These are phyloP conservation scores for Cyanidium caldarium DNA, from an alignment of 23 red algal genomes.

Conservation along the genomic window DNA sequence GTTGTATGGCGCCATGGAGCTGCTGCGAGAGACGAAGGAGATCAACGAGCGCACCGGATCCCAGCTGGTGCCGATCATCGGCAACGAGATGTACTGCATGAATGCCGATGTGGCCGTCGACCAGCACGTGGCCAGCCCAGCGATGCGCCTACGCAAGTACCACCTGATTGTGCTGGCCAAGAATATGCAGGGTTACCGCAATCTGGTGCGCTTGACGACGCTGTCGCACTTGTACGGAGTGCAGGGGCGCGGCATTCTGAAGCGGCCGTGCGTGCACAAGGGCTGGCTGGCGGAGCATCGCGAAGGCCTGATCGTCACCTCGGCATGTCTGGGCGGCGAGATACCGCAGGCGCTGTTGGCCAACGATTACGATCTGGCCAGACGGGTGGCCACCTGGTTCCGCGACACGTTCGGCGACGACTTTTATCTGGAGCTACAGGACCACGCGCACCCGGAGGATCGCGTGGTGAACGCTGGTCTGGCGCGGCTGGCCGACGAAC, in stretches of 20 bases:
- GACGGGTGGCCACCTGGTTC: slow-evolving; percentile 62
- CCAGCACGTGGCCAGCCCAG: background rate
- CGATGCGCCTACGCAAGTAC: slow-evolving; percentile 10
- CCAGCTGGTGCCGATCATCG: slow-evolving; percentile 44
- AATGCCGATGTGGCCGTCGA: slow-evolving; percentile 16
- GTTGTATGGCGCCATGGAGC: slow-evolving; percentile 63
- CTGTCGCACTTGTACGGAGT: slow-evolving; percentile 58
- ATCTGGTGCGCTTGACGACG: slow-evolving; percentile 63
- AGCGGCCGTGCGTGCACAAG: slow-evolving; percentile 76
- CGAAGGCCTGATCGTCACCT: slow-evolving; percentile 75
- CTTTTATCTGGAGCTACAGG: slow-evolving; percentile 91
- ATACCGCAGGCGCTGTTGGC: slow-evolving; percentile 47
- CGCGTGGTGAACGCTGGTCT: slow-evolving; percentile 41
- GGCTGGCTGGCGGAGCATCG: slow-evolving; percentile 47
- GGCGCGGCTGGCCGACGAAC: slow-evolving; percentile 20
- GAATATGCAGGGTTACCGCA: slow-evolving; percentile 64
- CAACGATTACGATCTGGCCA: slow-evolving; percentile 32
- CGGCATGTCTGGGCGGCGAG: slow-evolving; percentile 71
- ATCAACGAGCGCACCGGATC: background rate
- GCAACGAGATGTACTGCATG: slow-evolving; percentile 94
- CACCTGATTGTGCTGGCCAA: slow-evolving; percentile 86
- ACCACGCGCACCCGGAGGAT: slow-evolving; percentile 66
- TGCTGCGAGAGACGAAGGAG: slow-evolving; percentile 37
- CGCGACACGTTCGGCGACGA: slow-evolving; percentile 78
- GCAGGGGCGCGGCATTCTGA: slow-evolving; percentile 47